Evolutionary conservation across 345 rosid genomes (phyloP).

Genomic region (Raphanus raphanistrum): DNA sequence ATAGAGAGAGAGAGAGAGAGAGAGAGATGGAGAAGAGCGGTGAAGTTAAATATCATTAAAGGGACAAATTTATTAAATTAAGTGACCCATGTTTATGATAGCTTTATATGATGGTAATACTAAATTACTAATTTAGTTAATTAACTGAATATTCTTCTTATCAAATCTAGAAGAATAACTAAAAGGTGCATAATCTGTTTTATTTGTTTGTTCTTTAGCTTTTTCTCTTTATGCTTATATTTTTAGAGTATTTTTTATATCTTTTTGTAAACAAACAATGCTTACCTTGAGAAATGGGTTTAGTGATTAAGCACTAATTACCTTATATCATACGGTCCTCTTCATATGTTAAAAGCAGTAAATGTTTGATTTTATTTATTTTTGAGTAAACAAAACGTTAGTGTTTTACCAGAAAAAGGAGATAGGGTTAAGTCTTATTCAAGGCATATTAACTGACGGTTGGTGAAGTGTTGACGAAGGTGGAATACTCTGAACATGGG

Average conservation of each 20-base stretch:
- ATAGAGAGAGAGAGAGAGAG: too few relatives aligned
- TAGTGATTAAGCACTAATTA: neutral
- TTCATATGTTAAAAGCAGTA: neutral
- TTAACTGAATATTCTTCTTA: slow-evolving; percentile 1
- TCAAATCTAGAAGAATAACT: neutral
- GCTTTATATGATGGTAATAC: neutral
- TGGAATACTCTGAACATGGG: slow-evolving; percentile 35
- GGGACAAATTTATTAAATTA: neutral
- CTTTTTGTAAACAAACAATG: neutral
- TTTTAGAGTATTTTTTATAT: neutral
- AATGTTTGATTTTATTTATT: neutral
- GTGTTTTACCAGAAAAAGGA: neutral
- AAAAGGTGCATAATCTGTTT: slow-evolving; percentile 13
- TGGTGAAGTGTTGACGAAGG: slow-evolving; percentile 41
- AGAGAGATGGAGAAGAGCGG: neutral
- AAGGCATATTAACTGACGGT: slow-evolving; percentile 25
- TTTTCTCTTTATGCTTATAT: slow-evolving; percentile 30
- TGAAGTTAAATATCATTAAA: slow-evolving; percentile 25
- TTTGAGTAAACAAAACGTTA: neutral
- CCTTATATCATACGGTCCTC: neutral
- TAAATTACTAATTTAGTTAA: neutral
- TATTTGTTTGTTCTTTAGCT: slow-evolving; percentile 15
- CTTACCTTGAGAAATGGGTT: neutral
- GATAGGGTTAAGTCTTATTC: neutral
- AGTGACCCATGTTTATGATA: neutral